phyloP scores from a whole-genome alignment of 768 basidiomycete genomes.

The Amanita muscaria region DNA sequence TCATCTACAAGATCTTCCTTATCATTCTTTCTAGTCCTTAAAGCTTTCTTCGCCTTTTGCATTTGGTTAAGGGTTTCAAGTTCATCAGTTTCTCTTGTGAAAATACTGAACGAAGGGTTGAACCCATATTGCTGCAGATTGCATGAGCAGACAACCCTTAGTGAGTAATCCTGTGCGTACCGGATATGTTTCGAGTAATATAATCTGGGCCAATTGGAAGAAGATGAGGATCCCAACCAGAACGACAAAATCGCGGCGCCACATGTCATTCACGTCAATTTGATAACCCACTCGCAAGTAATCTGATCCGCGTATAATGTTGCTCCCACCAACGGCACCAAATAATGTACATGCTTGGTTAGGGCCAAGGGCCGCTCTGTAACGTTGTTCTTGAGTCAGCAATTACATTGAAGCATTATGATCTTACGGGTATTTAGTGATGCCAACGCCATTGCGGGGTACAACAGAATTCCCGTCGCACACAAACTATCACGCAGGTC shows the following conservation, averaged over 20 bases:
- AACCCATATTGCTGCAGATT: conserved; percentile 39
- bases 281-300: conserved; percentile 57
- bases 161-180: no score
- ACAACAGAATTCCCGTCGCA: conserved; percentile 62
- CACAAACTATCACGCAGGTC: conserved; percentile 28
- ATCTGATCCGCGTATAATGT: conserved; percentile 42
- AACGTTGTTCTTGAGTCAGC: conserved; percentile 2
- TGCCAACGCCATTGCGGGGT: conserved; percentile 51
- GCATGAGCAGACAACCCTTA: conserved; percentile 16
- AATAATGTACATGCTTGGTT: conserved; percentile 76
- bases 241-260: conserved; percentile 64
- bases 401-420: neutral
- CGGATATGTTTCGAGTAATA: conserved; percentile 58
- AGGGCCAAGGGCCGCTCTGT: conserved; percentile 40
- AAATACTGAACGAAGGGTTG: conserved; percentile 43
- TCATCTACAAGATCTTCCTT: conserved; percentile 14
- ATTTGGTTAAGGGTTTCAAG: conserved; percentile 44
- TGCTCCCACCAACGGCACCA: conserved; percentile 52
- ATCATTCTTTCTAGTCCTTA: conserved; percentile 22
- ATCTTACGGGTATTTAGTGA: conserved; percentile 55
- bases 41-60: conserved; percentile 44
- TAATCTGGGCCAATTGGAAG: conserved; percentile 61
- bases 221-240: conserved; percentile 59
- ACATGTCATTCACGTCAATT: conserved; percentile 42
- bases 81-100: conserved; percentile 50